Conservation (phyloP, 225 moss, liverwort and hornwort species). For the Rhytidiadelphus loreus region DNA sequence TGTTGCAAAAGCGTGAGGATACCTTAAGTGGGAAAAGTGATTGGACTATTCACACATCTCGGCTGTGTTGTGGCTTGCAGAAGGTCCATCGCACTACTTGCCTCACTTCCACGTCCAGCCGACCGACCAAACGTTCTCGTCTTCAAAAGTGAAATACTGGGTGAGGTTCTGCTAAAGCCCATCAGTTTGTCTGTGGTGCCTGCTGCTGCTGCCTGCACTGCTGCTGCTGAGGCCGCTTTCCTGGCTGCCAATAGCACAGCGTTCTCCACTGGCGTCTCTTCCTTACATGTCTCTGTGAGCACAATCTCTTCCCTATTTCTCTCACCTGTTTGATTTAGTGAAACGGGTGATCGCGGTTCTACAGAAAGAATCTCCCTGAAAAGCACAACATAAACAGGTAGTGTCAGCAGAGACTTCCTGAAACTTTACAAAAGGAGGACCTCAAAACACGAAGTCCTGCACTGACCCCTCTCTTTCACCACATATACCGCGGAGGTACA, state of each 20-base stretch:
- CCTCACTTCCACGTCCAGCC: conserved; percentile 23
- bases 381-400: background rate
- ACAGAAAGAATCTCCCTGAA: conserved; percentile 11
- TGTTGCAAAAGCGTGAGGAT: background rate
- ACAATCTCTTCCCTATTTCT: conserved; percentile 15
- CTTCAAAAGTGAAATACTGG: conserved; percentile 12
- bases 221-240: conserved; percentile 57
- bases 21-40: background rate
- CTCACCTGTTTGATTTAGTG: background rate
- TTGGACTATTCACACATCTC: background rate
- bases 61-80: conserved; percentile 23
- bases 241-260: conserved; percentile 51
- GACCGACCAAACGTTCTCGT: conserved; percentile 16
- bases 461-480: background rate
- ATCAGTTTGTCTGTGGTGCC: background rate
- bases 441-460: background rate
- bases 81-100: conserved; percentile 50
- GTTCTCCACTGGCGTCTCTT: conserved; percentile 22
- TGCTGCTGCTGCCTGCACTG: conserved; percentile 46
- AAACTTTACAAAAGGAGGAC: background rate
- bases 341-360: background rate
- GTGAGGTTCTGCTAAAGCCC: conserved; percentile 17
- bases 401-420: background rate
- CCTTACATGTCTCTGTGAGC: conserved; percentile 1
- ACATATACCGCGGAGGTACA: no score